Base-by-base conservation (phyloP, 352 stramenopile species). In the Globisporangium cederbergense region DNA sequence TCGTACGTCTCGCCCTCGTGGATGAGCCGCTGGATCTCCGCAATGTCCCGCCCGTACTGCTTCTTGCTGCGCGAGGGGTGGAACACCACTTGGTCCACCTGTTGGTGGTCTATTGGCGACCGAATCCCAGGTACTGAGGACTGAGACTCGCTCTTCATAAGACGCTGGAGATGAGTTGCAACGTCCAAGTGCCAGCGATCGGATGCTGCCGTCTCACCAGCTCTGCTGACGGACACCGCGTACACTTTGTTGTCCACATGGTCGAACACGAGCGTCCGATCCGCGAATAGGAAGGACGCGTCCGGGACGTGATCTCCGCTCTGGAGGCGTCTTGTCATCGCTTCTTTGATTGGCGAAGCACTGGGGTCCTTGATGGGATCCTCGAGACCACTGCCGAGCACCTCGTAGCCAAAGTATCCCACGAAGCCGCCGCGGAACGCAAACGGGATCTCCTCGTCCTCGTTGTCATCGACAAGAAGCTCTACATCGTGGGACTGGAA, bases 1-100 rank as follows among this genome's bases (percentile, higher is more conserved):
- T 99, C 95, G 72, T 99, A 99, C 28, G 93, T 98, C 71, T 98
- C 95, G 14, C 96, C 96, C 18, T 83, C 80, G 56, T 87, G 78
- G 62, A 98, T 98, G 52, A 97, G 70, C 50, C 93, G 78, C 60
- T 97, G 90, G 60, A 96, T 96, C 36, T 86, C 71, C 5, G 72
- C 69, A 63, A 98, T 97, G 66, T 98, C 86, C 6, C 73, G 56
- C 43, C 95, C 64, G 66, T 98, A 98, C 70, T 88, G 80, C 32
- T 70, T 74, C 14, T 82, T 84, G 28, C 69, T 85, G 18, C 83
- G 78, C 3, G 78, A 90, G 10, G 86, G 79, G 58, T 66, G 65
- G 45, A 92, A 92, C 5, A 88, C 66, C 3, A 94, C 76, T 14
- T 59, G 20, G 6, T 57, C 25, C 16, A 42, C 49, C 4, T 52